These are phyloP conservation scores for Leucosporidium creatinivorum DNA, from an alignment of 768 basidiomycete genomes.

Conservation along the genomic window DNA sequence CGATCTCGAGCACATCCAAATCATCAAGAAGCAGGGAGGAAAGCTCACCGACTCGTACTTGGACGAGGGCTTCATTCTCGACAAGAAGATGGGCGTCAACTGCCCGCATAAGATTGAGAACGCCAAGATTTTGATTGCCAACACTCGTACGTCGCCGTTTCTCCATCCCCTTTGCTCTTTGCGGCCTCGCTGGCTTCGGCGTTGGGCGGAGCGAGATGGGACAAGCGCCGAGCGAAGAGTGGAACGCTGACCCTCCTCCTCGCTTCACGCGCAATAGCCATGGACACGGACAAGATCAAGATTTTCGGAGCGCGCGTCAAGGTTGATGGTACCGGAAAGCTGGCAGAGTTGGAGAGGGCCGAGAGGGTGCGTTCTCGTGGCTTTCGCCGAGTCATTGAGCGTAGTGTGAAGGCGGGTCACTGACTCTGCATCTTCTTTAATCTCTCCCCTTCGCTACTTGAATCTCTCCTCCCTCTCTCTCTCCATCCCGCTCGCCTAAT, in stretches of 20 bases:
- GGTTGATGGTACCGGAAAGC: slow-evolving; percentile 91
- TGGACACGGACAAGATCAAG: slow-evolving; percentile 99
- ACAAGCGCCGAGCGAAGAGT: neutral
- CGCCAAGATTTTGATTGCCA: slow-evolving; percentile 91
- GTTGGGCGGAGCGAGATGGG: neutral
- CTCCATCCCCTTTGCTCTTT: slow-evolving; percentile 12
- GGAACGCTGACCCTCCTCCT: neutral
- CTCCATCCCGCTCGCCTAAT: neutral
- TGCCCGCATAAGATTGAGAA: slow-evolving; percentile 92
- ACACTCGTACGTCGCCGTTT: slow-evolving; percentile 75
- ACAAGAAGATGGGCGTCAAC: slow-evolving; percentile 89
- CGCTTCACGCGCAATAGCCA: slow-evolving; percentile 51
- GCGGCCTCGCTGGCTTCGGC: neutral
- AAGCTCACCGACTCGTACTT: slow-evolving; percentile 97
- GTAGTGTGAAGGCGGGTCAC: neutral
- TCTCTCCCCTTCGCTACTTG: neutral
- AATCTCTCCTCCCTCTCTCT: slow-evolving; percentile 6
- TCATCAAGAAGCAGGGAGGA: slow-evolving; percentile 99
- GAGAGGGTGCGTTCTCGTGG: slow-evolving; percentile 56
- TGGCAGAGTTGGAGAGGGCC: slow-evolving; percentile 94
- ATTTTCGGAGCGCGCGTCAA: slow-evolving; percentile 94
- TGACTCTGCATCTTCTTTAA: neutral
- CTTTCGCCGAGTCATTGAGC: too few relatives aligned
- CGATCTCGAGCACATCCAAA: slow-evolving; percentile 94
- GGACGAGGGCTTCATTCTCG: slow-evolving; percentile 97